Conservation (phyloP, 305 asterid genomes). For the Rubia balearica region DNA sequence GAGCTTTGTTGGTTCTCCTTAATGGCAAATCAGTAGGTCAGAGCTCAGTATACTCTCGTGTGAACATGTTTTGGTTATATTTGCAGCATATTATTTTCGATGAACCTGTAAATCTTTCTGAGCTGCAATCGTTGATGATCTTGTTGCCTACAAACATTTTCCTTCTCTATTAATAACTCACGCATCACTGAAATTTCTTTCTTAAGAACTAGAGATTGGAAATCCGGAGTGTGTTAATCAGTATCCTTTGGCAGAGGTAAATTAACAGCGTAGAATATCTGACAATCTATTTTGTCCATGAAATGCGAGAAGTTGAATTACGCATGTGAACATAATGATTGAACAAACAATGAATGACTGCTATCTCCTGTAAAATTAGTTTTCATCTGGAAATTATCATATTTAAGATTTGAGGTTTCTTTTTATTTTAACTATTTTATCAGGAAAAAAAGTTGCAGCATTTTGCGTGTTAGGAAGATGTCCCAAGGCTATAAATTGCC, state of each 20-base stretch:
- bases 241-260: background rate
- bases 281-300: background rate
- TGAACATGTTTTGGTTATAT: conserved; percentile 1
- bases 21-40: background rate
- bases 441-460: background rate
- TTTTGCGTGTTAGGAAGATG: background rate
- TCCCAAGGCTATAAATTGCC: background rate
- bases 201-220: background rate
- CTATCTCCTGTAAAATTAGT: background rate
- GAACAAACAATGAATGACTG: background rate
- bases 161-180: background rate
- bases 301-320: background rate
- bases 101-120: background rate
- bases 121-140: background rate
- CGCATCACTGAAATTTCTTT: background rate
- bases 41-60: background rate
- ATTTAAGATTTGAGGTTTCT: background rate
- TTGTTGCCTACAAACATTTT: background rate
- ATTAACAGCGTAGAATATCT: background rate
- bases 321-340: background rate
- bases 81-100: background rate
- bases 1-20: background rate
- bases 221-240: background rate
- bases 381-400: background rate
- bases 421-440: background rate